These are phyloP conservation scores for Xylaria sp. DNA, from an alignment of 2,329 filamentous ascomycete genomes.

Conservation along the genomic window DNA sequence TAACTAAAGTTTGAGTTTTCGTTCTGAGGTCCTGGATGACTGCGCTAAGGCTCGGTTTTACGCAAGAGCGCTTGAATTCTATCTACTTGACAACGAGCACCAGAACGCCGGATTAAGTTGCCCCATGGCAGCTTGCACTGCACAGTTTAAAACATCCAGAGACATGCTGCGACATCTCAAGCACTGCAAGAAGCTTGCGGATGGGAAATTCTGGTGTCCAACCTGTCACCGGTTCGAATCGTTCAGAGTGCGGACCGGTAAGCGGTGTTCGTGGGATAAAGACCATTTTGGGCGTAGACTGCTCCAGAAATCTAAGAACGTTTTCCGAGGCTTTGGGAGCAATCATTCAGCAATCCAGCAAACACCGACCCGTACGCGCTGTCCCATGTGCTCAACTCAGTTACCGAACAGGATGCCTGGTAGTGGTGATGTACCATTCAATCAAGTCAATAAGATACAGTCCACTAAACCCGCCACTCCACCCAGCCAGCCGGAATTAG, in stretches of 20 bases:
- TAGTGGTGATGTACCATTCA: background rate
- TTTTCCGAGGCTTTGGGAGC: slow-evolving; percentile 3
- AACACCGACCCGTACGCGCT: background rate
- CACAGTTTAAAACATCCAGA: slow-evolving; percentile 23
- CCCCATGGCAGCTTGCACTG: slow-evolving; percentile 33
- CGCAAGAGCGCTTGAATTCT: slow-evolving; percentile 34
- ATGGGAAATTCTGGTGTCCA: slow-evolving; percentile 36
- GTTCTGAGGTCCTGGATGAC: slow-evolving; percentile 34
- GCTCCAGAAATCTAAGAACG: slow-evolving; percentile 5
- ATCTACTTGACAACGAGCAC: slow-evolving; percentile 29
- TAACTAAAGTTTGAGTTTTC: slow-evolving; percentile 33
- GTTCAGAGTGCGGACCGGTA: slow-evolving; percentile 30
- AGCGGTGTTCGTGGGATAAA: slow-evolving; percentile 37
- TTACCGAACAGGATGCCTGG: background rate
- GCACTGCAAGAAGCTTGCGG: slow-evolving; percentile 29
- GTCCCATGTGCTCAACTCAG: background rate
- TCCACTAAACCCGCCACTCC: background rate
- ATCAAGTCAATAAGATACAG: background rate
- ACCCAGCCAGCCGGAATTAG: background rate
- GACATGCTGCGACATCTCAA: slow-evolving; percentile 41
- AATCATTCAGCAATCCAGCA: background rate
- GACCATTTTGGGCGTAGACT: slow-evolving; percentile 12
- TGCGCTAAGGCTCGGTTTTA: slow-evolving; percentile 38
- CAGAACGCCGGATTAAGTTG: slow-evolving; percentile 26
- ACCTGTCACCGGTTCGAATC: slow-evolving; percentile 23